Conservation (phyloP, 1,284 basidiomycete species). For the Schizophyllum commune region DNA sequence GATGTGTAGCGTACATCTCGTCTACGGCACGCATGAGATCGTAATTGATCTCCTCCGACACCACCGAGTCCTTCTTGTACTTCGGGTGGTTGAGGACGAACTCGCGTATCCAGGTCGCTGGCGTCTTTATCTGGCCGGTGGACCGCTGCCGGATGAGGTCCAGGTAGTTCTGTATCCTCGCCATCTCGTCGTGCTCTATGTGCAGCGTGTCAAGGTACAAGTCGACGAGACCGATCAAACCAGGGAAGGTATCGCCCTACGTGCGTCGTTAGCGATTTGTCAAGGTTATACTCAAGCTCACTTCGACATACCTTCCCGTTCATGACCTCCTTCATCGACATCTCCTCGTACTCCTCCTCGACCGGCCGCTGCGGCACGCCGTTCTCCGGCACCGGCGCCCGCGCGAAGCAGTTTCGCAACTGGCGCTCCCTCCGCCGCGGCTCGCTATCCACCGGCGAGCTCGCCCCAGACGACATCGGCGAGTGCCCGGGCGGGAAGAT, state of each 20-base stretch:
- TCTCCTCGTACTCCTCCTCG: slow-evolving; percentile 87
- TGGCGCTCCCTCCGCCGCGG: slow-evolving; percentile 49
- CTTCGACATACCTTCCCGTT: slow-evolving; percentile 67
- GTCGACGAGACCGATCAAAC: slow-evolving; percentile 79
- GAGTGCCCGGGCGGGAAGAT: slow-evolving; percentile 60
- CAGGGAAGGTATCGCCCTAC: slow-evolving; percentile 69
- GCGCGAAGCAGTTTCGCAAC: slow-evolving; percentile 64
- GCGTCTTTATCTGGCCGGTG: slow-evolving; percentile 84
- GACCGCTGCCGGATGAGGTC: slow-evolving; percentile 75
- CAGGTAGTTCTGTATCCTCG: slow-evolving; percentile 71
- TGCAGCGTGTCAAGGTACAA: slow-evolving; percentile 88
- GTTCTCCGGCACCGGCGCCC: slow-evolving; percentile 42
- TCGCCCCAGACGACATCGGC: slow-evolving; percentile 40
- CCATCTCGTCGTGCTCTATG: slow-evolving; percentile 55
- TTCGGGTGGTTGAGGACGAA: slow-evolving; percentile 86
- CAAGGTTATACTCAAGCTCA: background rate
- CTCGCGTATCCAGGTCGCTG: slow-evolving; percentile 89
- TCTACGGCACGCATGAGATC: slow-evolving; percentile 91
- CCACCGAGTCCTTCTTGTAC: slow-evolving; percentile 89
- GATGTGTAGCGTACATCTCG: slow-evolving; percentile 61
- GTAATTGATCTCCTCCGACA: slow-evolving; percentile 89
- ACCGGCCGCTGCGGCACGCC: slow-evolving; percentile 38
- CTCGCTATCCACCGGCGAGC: slow-evolving; percentile 38
- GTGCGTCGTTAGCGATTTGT: slow-evolving; percentile 4
- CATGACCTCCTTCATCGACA: slow-evolving; percentile 90